A percentile compares a stretch with the other conserved stretches of the same genome.
phyloP scores from a whole-genome alignment of 2,329 filamentous ascomycete genomes.

The Xylariaceae sp. region DNA sequence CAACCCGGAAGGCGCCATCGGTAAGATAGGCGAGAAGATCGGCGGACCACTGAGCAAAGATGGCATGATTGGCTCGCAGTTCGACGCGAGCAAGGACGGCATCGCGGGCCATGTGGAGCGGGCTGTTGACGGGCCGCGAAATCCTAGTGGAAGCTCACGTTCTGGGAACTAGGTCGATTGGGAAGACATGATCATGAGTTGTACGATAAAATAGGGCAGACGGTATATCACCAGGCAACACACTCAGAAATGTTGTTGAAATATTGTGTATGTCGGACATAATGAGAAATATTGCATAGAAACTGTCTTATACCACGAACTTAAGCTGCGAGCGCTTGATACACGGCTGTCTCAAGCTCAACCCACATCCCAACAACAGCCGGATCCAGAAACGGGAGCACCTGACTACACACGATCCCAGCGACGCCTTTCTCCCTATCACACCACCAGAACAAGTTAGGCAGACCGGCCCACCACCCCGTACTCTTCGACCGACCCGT shows the following conservation, averaged over 20 bases:
- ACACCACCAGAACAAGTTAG: constrained; percentile 69
- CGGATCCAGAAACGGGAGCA: constrained; percentile 56
- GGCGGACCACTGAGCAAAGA: constrained; percentile 18
- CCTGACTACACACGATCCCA: constrained; percentile 57
- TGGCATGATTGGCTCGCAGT: constrained; percentile 17
- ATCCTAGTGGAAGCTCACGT: constrained; percentile 21
- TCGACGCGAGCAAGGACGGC: constrained; percentile 22
- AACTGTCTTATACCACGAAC: no score
- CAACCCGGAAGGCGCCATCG: constrained; percentile 21
- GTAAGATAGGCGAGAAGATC: constrained; percentile 24
- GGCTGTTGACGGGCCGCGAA: constrained; percentile 21
- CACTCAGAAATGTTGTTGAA: no score
- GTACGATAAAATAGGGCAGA: no score
- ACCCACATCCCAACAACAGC: constrained; percentile 51
- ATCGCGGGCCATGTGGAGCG: constrained; percentile 23
- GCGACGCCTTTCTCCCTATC: constrained; percentile 66
- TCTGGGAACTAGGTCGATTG: no score
- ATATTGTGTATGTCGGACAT: no score
- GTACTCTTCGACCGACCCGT: constrained; percentile 61
- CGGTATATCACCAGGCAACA: no score
- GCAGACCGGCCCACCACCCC: constrained; percentile 63
- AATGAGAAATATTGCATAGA: neutral
- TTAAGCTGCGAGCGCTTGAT: constrained; percentile 31
- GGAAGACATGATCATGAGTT: no score
- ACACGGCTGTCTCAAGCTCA: constrained; percentile 48